Conservation (phyloP, 306 rosid genomes). For the Urtica urens region DNA sequence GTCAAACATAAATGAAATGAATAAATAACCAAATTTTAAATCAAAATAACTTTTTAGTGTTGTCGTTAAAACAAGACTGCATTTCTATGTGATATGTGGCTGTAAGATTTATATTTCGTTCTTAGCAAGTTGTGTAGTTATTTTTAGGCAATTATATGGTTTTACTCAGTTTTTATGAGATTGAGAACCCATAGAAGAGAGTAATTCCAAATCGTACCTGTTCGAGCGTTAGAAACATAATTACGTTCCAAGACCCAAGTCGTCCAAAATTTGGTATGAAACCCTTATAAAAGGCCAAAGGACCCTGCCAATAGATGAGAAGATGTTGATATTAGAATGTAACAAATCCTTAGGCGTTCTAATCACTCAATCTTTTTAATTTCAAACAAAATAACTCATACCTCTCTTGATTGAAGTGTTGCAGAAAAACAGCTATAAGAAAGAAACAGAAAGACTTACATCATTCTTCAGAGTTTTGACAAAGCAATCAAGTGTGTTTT, state of each 20-base stretch:
- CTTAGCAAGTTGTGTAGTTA: not conserved
- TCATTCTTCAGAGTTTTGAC: conserved; percentile 80
- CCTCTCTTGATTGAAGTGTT: no score
- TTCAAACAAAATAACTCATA: no score
- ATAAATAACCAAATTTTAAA: conserved; percentile 11
- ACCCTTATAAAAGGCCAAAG: conserved; percentile 86
- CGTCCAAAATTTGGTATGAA: conserved; percentile 89
- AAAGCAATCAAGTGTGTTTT: conserved; percentile 81
- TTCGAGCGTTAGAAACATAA: conserved; percentile 92
- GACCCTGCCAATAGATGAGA: conserved; percentile 54
- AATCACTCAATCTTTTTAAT: no score
- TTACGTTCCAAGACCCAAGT: conserved; percentile 96
- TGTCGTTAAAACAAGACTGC: not conserved
- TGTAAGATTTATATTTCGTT: not conserved
- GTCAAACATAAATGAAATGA: not conserved
- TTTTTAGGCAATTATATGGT: no score
- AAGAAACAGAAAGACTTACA: conserved; percentile 34
- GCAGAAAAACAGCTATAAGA: not conserved
- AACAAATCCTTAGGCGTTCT: no score
- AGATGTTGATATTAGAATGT: not conserved
- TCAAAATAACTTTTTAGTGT: not conserved
- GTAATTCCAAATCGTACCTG: conserved; percentile 44
- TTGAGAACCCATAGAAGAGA: not conserved
- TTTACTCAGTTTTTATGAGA: not conserved
- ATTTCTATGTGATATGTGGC: not conserved